Evolutionary conservation across 2,329 filamentous ascomycete genomes (phyloP).

Genomic region (Neocatenulostroma microsporum): DNA sequence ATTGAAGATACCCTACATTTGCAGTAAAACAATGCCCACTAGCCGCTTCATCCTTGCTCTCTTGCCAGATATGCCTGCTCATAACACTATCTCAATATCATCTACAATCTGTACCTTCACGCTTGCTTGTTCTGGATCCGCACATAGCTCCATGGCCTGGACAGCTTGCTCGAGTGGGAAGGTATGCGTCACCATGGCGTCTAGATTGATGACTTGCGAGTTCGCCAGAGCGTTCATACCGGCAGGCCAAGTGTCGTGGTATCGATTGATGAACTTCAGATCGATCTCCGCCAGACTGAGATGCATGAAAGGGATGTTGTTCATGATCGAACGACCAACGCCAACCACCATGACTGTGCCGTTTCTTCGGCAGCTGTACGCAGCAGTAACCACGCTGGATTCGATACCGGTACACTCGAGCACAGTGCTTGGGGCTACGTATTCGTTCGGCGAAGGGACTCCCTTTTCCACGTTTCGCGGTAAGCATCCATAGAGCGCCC

Average conservation of each 20-base stretch:
- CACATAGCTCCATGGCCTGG: constrained; percentile 48
- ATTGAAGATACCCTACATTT: too few relatives aligned
- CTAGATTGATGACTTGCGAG: constrained; percentile 50
- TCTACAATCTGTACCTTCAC: constrained; percentile 53
- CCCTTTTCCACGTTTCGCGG: not conserved
- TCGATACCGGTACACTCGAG: constrained; percentile 94
- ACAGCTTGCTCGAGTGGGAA: constrained; percentile 55
- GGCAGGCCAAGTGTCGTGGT: constrained; percentile 85
- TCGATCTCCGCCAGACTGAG: constrained; percentile 85
- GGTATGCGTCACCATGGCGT: constrained; percentile 54
- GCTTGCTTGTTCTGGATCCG: constrained; percentile 44
- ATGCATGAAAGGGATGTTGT: constrained; percentile 80
- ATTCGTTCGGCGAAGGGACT: constrained; percentile 32
- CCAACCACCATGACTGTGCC: constrained; percentile 95
- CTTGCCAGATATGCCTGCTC: too few relatives aligned
- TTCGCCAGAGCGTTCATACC: constrained; percentile 54
- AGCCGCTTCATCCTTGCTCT: too few relatives aligned
- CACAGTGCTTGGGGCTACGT: constrained; percentile 69
- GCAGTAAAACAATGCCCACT: too few relatives aligned
- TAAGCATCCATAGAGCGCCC: constrained; percentile 7
- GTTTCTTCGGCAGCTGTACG: constrained; percentile 86
- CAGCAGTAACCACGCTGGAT: constrained; percentile 73
- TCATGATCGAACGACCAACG: constrained; percentile 90
- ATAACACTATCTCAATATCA: constrained; percentile 23
- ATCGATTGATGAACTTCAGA: constrained; percentile 91